Base-by-base conservation (phyloP, 139 green algal species). In the Astrephomene gubernaculifera region DNA sequence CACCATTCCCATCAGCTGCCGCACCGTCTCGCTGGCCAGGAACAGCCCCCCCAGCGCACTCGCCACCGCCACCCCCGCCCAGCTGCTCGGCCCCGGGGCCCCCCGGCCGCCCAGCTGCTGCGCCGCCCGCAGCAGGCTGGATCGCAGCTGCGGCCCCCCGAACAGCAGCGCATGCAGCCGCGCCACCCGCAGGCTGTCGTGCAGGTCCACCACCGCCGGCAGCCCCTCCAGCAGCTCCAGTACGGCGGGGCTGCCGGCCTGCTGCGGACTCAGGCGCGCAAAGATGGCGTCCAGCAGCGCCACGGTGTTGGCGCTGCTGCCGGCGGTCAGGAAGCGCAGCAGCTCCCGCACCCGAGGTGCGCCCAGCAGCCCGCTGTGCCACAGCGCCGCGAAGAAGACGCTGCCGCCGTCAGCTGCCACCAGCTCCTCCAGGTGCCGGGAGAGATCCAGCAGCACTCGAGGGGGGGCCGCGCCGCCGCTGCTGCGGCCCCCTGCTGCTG, bases 371-470 rank as follows among this genome's bases (percentile, higher is more conserved):
- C 73, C 73, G 35, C 10, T 38, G 54, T 81, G 53, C 33, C 53
- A 33, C 73, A 81, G 29, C 49, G 73, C 73, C 52, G 73, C 73
- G 53, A 39, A 52, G 33, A 81, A 81, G 19, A 81, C 52, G 49
- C 33, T 21, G 36, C 22, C 12, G 25, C 53, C 73, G 35, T 69
- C 8, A 33, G 38, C 8, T 2, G 7, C 44, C 27, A 27, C 35
- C 19, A 81, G 73, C 21, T 81, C 33, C 2, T 81, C 73, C 52
- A 81, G 52, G 3, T 54, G 35, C 22, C 33, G 24, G 35, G 21
- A 54, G 25, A 81, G 73, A 25, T 69, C 73, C 29, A 52, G 31
- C 63, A 41, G 63, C 63, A 31, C 35, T n/a, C 14, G 63, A 4
- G 4, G 63, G n/a, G 5, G 8, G 6, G 63, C 63, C n/a, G n/a